phyloP scores from a whole-genome alignment of 768 basidiomycete genomes.

The Leccinum sublutescens region DNA sequence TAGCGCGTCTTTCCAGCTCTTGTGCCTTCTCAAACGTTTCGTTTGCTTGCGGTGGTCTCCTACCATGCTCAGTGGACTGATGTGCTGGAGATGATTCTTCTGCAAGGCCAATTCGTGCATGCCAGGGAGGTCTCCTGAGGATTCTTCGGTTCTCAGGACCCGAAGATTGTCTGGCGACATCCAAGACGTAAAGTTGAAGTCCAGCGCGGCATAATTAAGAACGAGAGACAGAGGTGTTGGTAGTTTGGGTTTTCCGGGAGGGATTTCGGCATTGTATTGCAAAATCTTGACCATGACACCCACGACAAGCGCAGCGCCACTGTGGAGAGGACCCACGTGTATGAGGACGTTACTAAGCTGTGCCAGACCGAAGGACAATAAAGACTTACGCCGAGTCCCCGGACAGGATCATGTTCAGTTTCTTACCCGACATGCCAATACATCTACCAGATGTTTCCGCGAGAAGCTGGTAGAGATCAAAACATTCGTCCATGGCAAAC shows the following conservation, averaged over 20 bases:
- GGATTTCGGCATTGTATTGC: conserved; percentile 48
- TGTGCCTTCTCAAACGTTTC: conserved; percentile 46
- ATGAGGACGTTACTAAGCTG: conserved; percentile 6
- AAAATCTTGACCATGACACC: conserved; percentile 84
- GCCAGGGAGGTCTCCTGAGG: conserved; percentile 75
- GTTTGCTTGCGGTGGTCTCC: conserved; percentile 52
- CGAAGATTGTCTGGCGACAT: conserved; percentile 83
- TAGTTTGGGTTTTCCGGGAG: conserved; percentile 40
- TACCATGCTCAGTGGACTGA: conserved; percentile 90
- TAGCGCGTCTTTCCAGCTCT: conserved; percentile 61
- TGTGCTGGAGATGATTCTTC: conserved; percentile 87
- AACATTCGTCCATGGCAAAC: conserved; percentile 92
- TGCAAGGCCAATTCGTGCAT: conserved; percentile 68
- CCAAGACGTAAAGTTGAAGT: conserved; percentile 99
- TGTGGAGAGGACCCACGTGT: conserved; percentile 33
- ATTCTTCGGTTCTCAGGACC: conserved; percentile 85
- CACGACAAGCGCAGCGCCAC: conserved; percentile 85
- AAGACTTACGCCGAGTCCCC: conserved; percentile 95
- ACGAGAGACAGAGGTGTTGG: conserved; percentile 80
- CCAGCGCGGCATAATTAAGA: conserved; percentile 87
- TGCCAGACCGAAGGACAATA: conserved; percentile 1
- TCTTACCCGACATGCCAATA: conserved; percentile 86
- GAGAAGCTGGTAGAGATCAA: conserved; percentile 83
- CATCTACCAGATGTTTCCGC: conserved; percentile 74
- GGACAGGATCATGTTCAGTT: conserved; percentile 73